Evolutionary conservation across 257 asterid genomes (phyloP), one percentile per base, ranked within the genome.

Genomic region (Solanum ossicruentum): DNA sequence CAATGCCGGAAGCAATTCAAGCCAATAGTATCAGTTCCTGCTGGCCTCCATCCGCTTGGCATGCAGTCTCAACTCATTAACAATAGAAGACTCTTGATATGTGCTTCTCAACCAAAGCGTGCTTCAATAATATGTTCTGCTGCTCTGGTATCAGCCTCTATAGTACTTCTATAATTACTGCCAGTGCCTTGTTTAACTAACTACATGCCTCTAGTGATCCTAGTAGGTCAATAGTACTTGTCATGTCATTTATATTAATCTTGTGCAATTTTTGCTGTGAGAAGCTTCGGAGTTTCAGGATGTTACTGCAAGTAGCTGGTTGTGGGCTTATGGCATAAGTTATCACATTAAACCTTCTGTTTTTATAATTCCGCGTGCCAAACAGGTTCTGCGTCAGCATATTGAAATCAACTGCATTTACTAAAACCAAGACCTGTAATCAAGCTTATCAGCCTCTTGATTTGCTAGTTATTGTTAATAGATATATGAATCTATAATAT

Each of bases 111-210:
- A 60, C 84, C 41, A 84, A 88, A 87, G 75, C 90, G 61, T 82
- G 70, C 91, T 80, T 90, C 94, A 36, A 28, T 91, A 26, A 89
- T 90, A 80, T 92, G 95, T 88, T 83, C 91, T 86, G 91, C 94
- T 87, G 89, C 95, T 83, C 87, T 92, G 97, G 97, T 94, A 93
- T 89, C 84, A 60, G 63, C 63, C 51, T 41, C 60, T 87, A 75
- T 12, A 28, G 16, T 32, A 17, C 12, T 15, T 41, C 15, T 60
- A 47, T 73, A 23, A 58, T 28, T 23, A 17, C 52, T 49, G 10
- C 6, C 21, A 23, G 15, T 85, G 66, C 49, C 81, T 79, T 75
- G 65, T 49, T 67, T 61, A 21, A 36, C 43, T 58, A 52, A 70
- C 32, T 54, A 70, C 39, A 28, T 17, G 23, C 26, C 58, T 57